Base-by-base conservation (phyloP, 352 stramenopile species). In the Phytophthora tentaculata region DNA sequence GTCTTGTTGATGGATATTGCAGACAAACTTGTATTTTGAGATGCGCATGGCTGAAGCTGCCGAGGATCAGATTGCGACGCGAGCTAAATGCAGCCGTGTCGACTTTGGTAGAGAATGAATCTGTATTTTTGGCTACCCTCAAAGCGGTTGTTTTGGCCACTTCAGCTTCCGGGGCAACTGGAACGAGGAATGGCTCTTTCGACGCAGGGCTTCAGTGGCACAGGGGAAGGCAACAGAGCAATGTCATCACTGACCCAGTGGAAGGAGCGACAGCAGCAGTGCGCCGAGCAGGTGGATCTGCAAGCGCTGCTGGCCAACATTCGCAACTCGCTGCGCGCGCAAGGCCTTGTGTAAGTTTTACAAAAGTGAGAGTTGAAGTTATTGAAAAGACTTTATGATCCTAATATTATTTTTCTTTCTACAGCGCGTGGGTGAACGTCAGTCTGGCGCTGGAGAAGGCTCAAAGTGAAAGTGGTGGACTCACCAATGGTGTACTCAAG, bases 181-280 rank as follows among this genome's bases (percentile, higher is more conserved):
- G 44, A 54, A 23, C 10, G 23, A 48, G 22, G 10, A 14, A 76
- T 70, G 76, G 73, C 76, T 50, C 64, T 70, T 23, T 69, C 53
- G 20, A 51, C 63, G 22, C 57, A 65, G 22, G 23, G 44, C 14
- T 48, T 48, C n/a, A 45, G 44, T 5, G 56, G 41, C 20, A 14
- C 20, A 5, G 55, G 41, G 22, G 58, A 26, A 17, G 14, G 37
- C 37, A 37, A 24, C 2, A 56, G 24, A 44, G 20, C 61, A 35
- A 67, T 80, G 26, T 84, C 83, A 58, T 90, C 84, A 56, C 65
- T 93, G 29, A 90, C 80, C 26, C 78, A 91, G 61, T 93, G 85
- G 85, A 90, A 91, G 69, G 69, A 64, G 17, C 53, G 78, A 54
- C 85, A 93, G 58, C 84, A 93, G 67, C 77, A 90, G 61, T 86